Evolutionary conservation across 2,329 filamentous ascomycete species (phyloP).

Genomic region (Colletotrichum musae): DNA sequence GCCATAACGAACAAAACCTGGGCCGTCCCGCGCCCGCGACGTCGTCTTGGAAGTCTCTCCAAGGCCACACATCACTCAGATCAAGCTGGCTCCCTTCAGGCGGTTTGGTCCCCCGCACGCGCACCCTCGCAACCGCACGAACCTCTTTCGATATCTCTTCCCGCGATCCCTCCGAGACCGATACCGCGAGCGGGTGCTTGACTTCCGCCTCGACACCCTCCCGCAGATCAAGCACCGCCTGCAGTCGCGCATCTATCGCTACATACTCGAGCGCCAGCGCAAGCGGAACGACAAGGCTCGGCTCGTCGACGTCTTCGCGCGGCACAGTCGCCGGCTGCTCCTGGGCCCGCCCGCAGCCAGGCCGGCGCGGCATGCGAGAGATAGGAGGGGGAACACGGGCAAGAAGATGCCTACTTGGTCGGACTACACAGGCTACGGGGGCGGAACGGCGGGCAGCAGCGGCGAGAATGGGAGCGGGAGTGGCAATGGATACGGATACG

Average conservation of each 20-base stretch:
- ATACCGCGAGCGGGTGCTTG: constrained; percentile 76
- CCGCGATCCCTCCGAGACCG: constrained; percentile 73
- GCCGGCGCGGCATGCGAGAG: constrained; percentile 50
- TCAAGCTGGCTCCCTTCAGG: constrained; percentile 62
- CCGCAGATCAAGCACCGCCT: constrained; percentile 78
- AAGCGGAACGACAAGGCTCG: constrained; percentile 64
- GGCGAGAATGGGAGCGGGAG: background rate
- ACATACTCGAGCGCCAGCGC: constrained; percentile 76
- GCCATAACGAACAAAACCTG: constrained; percentile 24
- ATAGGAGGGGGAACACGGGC: constrained; percentile 41
- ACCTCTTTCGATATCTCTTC: constrained; percentile 77
- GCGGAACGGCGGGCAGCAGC: constrained; percentile 26
- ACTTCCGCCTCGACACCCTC: constrained; percentile 82
- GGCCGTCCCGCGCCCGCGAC: constrained; percentile 17
- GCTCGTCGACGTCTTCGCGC: constrained; percentile 59
- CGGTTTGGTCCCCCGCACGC: constrained; percentile 56
- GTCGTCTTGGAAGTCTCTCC: constrained; percentile 36
- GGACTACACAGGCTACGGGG: constrained; percentile 38
- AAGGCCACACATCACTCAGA: constrained; percentile 31
- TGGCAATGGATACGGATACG: constrained; percentile 47
- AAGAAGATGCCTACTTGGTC: constrained; percentile 44
- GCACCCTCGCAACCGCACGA: constrained; percentile 60
- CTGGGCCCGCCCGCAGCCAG: constrained; percentile 53
- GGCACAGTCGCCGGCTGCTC: constrained; percentile 62
- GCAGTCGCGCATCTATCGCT: constrained; percentile 83